Evolutionary conservation across 1,139 yeast species (phyloP), one percentile per base, ranked within the genome.

Genomic region (Yamadazyma triangularis): DNA sequence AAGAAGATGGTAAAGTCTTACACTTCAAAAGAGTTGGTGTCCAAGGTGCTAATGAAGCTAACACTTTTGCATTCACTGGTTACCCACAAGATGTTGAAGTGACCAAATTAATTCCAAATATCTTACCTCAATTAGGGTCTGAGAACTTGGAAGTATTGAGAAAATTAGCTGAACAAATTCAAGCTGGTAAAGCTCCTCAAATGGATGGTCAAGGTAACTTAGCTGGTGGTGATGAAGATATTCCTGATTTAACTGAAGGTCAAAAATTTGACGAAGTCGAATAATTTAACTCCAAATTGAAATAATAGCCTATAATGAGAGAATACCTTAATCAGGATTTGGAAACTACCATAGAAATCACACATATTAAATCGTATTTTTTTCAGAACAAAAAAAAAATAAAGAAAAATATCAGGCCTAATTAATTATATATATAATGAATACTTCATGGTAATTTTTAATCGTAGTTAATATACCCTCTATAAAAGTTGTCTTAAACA

Each of bases 1-100:
- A 74, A 68, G 95, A 88, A 47, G 96, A 89, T 64, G 96, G 97
- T 57, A 83, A 81, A 61, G 96, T 91, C 46, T 73, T 89, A 66
- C 96, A 89, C 73, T 88, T 91, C 77, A 80, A 84, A 75, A 81
- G 91, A 67, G 95, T 87, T 47, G 87, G 88, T 70, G 94, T 89
- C 47, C 96, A 89, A 73, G 88, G 88, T 48, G 88, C 96, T 49
- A 79, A 86, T 53, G 82, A 82, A 53, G 75, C 83, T 73, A 89
- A 91, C 80, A 84, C 95, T 44, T 85, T 84, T 64, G 94, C 95
- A 50, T 82, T 91, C 75, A 84, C 88, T 64, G 98, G 98, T 64
- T 79, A 80, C 68, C 88, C 95, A 44, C 94, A 87, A 67, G 94
- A 86, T 70, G 89, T 88, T 79, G 79, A 80, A 49, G 78, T 91